These are phyloP conservation scores for Arabidopsis suecica DNA, from an alignment of 345 rosid species.

Conservation along the genomic window DNA sequence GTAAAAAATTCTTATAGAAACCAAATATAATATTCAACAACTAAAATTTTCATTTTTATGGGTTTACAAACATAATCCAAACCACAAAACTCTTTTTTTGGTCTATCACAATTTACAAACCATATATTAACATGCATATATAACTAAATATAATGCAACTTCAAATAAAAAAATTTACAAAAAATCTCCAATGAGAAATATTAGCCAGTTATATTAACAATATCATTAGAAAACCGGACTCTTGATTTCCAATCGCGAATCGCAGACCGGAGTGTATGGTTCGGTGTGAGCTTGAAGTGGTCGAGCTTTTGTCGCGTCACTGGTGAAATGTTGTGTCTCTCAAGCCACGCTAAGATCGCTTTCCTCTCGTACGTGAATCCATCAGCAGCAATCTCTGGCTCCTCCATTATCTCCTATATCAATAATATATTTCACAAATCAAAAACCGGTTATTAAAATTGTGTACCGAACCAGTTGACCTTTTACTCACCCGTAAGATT, in stretches of 20 bases:
- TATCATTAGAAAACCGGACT: conserved; percentile 37
- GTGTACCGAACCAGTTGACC: not conserved
- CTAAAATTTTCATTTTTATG: conserved; percentile 16
- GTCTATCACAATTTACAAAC: conserved; percentile 19
- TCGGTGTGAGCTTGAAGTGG: conserved; percentile 62
- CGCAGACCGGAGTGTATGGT: conserved; percentile 71
- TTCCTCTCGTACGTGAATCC: conserved; percentile 82
- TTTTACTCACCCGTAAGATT: conserved; percentile 64
- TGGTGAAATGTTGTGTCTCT: conserved; percentile 73
- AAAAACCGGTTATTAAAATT: conserved; percentile 10
- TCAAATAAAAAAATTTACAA: not conserved
- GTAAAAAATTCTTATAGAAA: too few relatives aligned
- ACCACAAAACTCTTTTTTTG: conserved; percentile 21
- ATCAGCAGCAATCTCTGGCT: conserved; percentile 85
- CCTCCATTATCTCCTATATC: conserved; percentile 76
- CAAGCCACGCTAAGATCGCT: conserved; percentile 83
- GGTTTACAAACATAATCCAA: conserved; percentile 23
- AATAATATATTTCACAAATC: not conserved
- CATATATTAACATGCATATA: conserved; percentile 19
- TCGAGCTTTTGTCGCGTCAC: conserved; percentile 67
- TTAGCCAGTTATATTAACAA: conserved; percentile 21
- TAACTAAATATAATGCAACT: not conserved
- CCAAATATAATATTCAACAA: not conserved
- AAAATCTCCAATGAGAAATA: conserved; percentile 6
- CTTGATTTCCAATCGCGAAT: conserved; percentile 82